These are phyloP conservation scores for Hyaloperonospora brassicae DNA, from an alignment of 352 stramenopile species.

Conservation along the genomic window DNA sequence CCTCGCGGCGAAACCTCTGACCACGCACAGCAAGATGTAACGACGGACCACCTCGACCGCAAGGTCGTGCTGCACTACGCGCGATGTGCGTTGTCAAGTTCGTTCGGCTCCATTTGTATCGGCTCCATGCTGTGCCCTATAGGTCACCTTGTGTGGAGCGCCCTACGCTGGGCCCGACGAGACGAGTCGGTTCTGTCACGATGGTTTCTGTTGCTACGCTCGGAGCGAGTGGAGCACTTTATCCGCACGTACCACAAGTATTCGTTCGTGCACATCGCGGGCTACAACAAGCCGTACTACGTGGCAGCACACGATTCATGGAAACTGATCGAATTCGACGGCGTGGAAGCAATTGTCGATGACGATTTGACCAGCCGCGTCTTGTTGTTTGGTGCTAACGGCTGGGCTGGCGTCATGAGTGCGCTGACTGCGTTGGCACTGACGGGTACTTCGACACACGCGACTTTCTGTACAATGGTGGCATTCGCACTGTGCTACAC, in stretches of 20 bases:
- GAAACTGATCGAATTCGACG: conserved; percentile 66
- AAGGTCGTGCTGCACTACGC: conserved; percentile 68
- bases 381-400: conserved; percentile 62
- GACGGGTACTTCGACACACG: conserved; percentile 38
- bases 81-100: conserved; percentile 53
- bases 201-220: conserved; percentile 53
- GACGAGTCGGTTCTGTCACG: conserved; percentile 60
- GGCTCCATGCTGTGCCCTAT: conserved; percentile 72
- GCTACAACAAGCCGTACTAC: conserved; percentile 76
- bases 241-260: conserved; percentile 85
- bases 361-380: conserved; percentile 78
- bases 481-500: conserved; percentile 78
- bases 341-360: conserved; percentile 79
- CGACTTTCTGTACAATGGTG: conserved; percentile 65
- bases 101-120: conserved; percentile 79
- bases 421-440: conserved; percentile 56
- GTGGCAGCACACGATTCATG: conserved; percentile 69
- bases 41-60: conserved; percentile 25
- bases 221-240: conserved; percentile 58
- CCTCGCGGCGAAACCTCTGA: conserved; percentile 12
- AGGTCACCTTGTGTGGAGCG: conserved; percentile 69
- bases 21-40: conserved; percentile 15
- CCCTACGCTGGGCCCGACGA: conserved; percentile 63
- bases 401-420: conserved; percentile 74
- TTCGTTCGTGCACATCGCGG: conserved; percentile 74